These are phyloP conservation scores for Aspergillus homomorphus DNA, from an alignment of 495 filamentous ascomycete species.

Conservation along the genomic window DNA sequence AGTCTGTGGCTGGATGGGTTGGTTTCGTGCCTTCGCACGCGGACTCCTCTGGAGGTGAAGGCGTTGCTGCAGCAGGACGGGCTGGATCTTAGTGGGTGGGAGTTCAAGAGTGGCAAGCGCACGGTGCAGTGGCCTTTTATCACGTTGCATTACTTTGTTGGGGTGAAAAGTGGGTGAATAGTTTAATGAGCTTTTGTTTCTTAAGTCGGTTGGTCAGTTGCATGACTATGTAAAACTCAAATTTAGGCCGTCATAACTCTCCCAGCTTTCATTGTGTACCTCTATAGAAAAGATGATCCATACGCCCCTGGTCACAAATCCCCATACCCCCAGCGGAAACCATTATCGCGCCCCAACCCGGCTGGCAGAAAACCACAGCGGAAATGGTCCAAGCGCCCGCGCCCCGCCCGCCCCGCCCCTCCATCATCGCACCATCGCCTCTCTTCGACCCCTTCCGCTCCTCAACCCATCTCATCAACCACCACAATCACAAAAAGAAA, in stretches of 20 bases:
- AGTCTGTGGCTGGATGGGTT: constrained; percentile 65
- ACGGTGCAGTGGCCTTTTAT: constrained; percentile 28
- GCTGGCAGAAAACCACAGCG: background rate
- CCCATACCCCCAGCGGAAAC: no score
- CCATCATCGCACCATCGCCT: background rate
- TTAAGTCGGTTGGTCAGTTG: no score
- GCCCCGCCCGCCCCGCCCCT: no score
- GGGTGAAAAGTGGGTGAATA: background rate
- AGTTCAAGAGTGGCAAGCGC: constrained; percentile 49
- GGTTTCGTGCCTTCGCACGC: constrained; percentile 60
- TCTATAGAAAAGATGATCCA: no score
- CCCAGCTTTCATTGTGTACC: no score
- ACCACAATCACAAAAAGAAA: background rate
- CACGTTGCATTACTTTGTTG: constrained; percentile 21
- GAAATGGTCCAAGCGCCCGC: background rate
- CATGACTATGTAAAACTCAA: no score
- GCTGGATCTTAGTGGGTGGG: constrained; percentile 47
- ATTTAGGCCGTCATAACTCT: no score
- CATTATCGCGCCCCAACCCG: no score
- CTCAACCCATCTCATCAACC: background rate
- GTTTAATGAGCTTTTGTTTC: no score
- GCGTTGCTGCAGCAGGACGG: constrained; percentile 51
- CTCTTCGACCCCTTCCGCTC: background rate
- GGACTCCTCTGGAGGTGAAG: constrained; percentile 62
- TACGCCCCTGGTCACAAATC: no score